These are phyloP conservation scores for Solanum pinnatisectum DNA, from an alignment of 257 asterid species.

Conservation along the genomic window DNA sequence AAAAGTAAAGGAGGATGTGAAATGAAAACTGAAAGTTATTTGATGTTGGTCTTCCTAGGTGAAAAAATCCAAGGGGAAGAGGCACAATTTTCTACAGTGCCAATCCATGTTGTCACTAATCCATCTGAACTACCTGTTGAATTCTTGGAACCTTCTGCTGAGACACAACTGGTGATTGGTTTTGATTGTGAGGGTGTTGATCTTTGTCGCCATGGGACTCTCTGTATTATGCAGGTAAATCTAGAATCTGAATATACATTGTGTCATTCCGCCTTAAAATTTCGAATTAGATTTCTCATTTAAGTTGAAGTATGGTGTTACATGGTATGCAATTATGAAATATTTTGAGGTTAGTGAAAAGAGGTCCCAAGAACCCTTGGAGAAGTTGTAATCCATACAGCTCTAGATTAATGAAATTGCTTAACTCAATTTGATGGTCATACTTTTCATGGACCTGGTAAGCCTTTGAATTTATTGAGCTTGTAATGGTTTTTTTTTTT, in stretches of 20 bases:
- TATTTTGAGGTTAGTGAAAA: not conserved
- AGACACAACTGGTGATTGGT: slow-evolving; percentile 64
- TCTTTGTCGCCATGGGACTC: slow-evolving; percentile 86
- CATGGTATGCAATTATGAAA: not conserved
- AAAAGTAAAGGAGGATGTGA: not conserved
- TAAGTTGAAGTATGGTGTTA: not conserved
- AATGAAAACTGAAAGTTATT: not conserved
- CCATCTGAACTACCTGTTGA: slow-evolving; percentile 83
- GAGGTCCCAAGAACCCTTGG: not conserved
- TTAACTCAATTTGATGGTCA: not conserved
- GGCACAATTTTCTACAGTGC: slow-evolving; percentile 44
- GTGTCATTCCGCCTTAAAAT: not conserved
- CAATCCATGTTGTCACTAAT: slow-evolving; percentile 66
- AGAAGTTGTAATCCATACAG: not conserved
- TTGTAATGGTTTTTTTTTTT: not conserved
- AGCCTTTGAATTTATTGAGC: not conserved
- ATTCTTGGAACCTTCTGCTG: slow-evolving; percentile 78
- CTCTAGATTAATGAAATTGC: not conserved
- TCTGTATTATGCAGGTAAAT: slow-evolving; percentile 90
- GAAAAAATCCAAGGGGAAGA: slow-evolving; percentile 30
- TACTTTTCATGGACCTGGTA: not conserved
- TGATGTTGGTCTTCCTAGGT: slow-evolving; percentile 30
- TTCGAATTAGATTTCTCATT: not conserved
- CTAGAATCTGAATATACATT: not conserved
- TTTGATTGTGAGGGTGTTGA: slow-evolving; percentile 98